Evolutionary conservation across 768 basidiomycete genomes (phyloP), one percentile per base, ranked within the genome.

Genomic region (Russula foetens): DNA sequence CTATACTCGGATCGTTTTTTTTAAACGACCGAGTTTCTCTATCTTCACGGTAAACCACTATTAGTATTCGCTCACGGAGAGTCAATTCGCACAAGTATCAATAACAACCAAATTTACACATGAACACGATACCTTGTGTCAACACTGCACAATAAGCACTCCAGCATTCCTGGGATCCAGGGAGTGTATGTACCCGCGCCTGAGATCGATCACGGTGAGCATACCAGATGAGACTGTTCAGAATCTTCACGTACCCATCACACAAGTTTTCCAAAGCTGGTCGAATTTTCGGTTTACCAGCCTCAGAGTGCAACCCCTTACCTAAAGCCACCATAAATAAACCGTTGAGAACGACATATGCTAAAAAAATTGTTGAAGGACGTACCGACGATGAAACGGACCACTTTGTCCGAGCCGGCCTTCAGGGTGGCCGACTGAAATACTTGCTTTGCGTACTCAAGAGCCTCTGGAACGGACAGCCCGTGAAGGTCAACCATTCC

Each of bases 381-480:
- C 55, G 21, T 28, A 61, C 60, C 60, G 21, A 61, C 60, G 24
- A 61, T 61, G 55, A 61, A 61, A n/a, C n/a, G 55, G n/a, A 61
- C 49, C 8, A 6, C 35, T n/a, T 15, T 21, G 17, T 51, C 3
- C n/a, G n/a, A n/a, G n/a, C n/a, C n/a, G 15, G 15, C 28, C 43
- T 33, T 44, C n/a, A 7, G 21, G 4, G 11, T 24, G 6, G 49
- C 54, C 39, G 24, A 24, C n/a, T 38, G 14, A 15, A 56, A 6
- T n/a, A 39, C 24, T 26, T n/a, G 33, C 31, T 23, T 46, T 24
- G 43, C 48, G 9, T 28, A 24, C 11, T 23, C 11, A 12, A 61
- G 14, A 2, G 60, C 60, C 11, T 61, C 60, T 9, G 7, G 0
- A 11, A 61, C 54, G 15, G 19, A 5, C 55, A 61, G 51, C 3